These are phyloP conservation scores for Chaetomidium leptoderma DNA, from an alignment of 495 filamentous ascomycete genomes.

Conservation along the genomic window DNA sequence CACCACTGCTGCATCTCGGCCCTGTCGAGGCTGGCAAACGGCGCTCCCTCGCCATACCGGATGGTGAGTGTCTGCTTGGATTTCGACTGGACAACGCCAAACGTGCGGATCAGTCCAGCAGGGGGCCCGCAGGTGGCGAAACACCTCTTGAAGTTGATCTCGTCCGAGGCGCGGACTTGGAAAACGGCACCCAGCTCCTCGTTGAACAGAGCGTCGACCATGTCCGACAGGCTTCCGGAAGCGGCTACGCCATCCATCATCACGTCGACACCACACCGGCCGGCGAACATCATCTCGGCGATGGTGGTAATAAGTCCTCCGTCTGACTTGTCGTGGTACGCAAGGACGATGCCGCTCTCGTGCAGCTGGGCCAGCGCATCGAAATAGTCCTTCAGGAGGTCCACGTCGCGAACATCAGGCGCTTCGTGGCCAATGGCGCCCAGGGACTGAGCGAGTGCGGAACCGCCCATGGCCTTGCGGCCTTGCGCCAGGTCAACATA, in stretches of 20 bases:
- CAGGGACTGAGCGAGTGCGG: slow-evolving; percentile 88
- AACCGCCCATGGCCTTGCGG: slow-evolving; percentile 78
- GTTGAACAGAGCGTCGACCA: slow-evolving; percentile 81
- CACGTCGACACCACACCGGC: slow-evolving; percentile 81
- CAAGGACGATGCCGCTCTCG: slow-evolving; percentile 79
- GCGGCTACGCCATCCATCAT: slow-evolving; percentile 69
- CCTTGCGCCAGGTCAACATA: slow-evolving; percentile 84
- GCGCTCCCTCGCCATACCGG: slow-evolving; percentile 53
- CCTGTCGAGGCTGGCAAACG: slow-evolving; percentile 65
- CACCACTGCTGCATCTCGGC: slow-evolving; percentile 80
- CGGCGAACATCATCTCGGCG: slow-evolving; percentile 97
- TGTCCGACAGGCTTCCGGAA: slow-evolving; percentile 53
- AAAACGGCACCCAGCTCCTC: slow-evolving; percentile 98
- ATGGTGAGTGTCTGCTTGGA: slow-evolving; percentile 78
- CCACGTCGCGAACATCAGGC: slow-evolving; percentile 78
- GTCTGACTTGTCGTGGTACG: slow-evolving; percentile 92
- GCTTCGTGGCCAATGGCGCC: slow-evolving; percentile 77
- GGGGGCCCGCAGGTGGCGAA: slow-evolving; percentile 92
- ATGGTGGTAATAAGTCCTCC: slow-evolving; percentile 90
- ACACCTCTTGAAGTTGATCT: slow-evolving; percentile 78
- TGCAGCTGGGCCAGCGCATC: slow-evolving; percentile 85
- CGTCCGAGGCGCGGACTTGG: slow-evolving; percentile 80
- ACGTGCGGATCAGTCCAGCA: slow-evolving; percentile 69
- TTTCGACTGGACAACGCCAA: slow-evolving; percentile 64
- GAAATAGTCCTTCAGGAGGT: slow-evolving; percentile 84